A percentile compares a stretch with the other conserved stretches of the same genome.
These are phyloP conservation scores for Carex parvula DNA, from an alignment of 176 grass and related monocot species.

Conservation along the genomic window DNA sequence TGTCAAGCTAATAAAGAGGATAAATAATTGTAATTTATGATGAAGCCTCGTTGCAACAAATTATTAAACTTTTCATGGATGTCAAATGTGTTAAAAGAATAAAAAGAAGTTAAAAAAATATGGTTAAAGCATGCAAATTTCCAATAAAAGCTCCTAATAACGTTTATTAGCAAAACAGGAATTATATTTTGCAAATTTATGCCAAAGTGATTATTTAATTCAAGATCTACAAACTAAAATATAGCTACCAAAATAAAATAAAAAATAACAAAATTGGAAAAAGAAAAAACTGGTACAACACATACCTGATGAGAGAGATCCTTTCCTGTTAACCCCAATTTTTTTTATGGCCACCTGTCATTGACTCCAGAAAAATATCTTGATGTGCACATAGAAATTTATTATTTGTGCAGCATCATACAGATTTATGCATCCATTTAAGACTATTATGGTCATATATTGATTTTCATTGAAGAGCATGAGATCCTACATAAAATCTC, in stretches of 20 bases:
- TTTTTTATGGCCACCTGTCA: background rate
- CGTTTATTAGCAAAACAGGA: background rate
- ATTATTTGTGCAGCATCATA: background rate
- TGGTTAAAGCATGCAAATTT: background rate
- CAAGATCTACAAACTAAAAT: background rate
- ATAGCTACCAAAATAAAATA: background rate
- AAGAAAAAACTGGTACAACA: background rate
- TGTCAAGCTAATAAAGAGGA: background rate
- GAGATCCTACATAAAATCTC: background rate
- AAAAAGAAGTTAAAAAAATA: background rate
- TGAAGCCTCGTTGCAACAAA: background rate
- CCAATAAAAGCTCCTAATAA: background rate
- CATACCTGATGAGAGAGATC: background rate
- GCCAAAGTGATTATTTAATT: background rate
- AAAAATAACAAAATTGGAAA: background rate
- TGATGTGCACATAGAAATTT: background rate
- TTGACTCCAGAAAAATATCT: background rate
- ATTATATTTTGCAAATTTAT: background rate
- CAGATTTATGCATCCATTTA: slow-evolving; percentile 2
- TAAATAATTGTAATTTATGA: background rate
- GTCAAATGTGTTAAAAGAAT: background rate
- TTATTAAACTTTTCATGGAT: background rate
- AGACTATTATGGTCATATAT: background rate
- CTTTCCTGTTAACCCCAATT: background rate
- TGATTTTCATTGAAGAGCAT: background rate